A percentile compares a stretch with the other conserved stretches of the same genome.
These are phyloP conservation scores for Hypoxylon rubiginosum DNA, from an alignment of 2,329 filamentous ascomycete genomes.

Conservation along the genomic window DNA sequence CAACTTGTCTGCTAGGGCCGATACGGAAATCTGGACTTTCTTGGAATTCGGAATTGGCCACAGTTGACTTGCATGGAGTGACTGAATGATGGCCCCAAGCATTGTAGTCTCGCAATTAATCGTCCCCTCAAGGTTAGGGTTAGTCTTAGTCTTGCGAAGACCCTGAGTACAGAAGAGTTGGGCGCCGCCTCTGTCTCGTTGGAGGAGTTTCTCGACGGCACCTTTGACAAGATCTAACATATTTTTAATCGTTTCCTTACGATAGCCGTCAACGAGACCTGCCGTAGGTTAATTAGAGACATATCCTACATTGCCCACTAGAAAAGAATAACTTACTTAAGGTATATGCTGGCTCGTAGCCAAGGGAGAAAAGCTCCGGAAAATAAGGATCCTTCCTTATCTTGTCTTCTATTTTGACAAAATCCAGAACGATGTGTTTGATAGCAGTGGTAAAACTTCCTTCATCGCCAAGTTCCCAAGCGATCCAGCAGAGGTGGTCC, in stretches of 20 bases:
- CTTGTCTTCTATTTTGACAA: not conserved
- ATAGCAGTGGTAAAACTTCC: not conserved
- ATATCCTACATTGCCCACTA: not conserved
- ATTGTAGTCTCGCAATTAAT: conserved; percentile 32
- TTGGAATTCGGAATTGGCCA: conserved; percentile 33
- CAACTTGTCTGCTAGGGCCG: conserved; percentile 13
- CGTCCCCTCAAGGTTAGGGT: too few species aligned
- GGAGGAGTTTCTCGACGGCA: conserved; percentile 2
- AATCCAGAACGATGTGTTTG: not conserved
- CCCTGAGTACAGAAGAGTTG: not conserved
- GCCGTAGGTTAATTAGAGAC: not conserved
- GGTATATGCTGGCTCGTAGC: conserved; percentile 16
- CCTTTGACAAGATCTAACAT: conserved; percentile 2
- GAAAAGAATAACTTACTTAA: conserved; percentile 14
- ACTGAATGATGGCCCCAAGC: conserved; percentile 31
- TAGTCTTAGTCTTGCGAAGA: too few species aligned
- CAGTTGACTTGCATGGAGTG: conserved; percentile 8
- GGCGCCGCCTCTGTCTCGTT: not conserved
- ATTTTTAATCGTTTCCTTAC: conserved; percentile 4
- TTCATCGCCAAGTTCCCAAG: conserved; percentile 36
- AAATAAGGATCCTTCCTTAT: not conserved
- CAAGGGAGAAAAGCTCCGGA: conserved; percentile 6
- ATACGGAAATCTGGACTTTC: conserved; percentile 2
- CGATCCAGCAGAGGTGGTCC: conserved; percentile 25
- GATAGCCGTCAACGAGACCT: conserved; percentile 10